phyloP scores from a whole-genome alignment of 805 yeast species.

The Nakazawaea laoshanensis region DNA sequence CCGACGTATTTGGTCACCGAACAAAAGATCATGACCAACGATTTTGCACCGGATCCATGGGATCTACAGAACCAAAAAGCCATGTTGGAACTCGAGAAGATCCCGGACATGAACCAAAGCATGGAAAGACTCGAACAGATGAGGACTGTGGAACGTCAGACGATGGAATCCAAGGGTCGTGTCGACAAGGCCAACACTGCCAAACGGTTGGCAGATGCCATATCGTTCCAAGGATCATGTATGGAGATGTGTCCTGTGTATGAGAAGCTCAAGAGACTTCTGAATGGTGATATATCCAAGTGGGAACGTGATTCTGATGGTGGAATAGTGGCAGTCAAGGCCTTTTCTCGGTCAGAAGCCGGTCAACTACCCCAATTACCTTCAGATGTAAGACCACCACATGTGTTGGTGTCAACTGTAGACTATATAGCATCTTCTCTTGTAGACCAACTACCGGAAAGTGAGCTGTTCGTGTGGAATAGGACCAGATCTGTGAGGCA shows the following conservation, averaged over 20 bases:
- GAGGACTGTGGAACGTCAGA: conserved; percentile 65
- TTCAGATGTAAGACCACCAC: conserved; percentile 94
- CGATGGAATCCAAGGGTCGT: conserved; percentile 73
- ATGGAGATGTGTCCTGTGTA: conserved; percentile 90
- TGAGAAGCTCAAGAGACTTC: conserved; percentile 81
- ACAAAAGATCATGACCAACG: conserved; percentile 24
- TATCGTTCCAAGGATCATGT: conserved; percentile 81
- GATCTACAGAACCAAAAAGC: conserved; percentile 63
- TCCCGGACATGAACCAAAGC: conserved; percentile 55
- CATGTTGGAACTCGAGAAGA: conserved; percentile 44
- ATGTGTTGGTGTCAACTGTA: conserved; percentile 54
- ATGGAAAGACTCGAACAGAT: conserved; percentile 69
- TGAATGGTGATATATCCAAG: conserved; percentile 77
- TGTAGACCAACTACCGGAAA: conserved; percentile 62
- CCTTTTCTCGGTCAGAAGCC: conserved; percentile 94
- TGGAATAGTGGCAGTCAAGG: conserved; percentile 68
- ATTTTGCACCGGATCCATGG: conserved; percentile 44
- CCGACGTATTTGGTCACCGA: conserved; percentile 25
- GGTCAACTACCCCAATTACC: conserved; percentile 98
- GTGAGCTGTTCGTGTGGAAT: conserved; percentile 94
- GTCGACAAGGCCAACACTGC: conserved; percentile 84
- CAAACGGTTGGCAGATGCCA: conserved; percentile 82
- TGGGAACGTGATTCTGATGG: conserved; percentile 63
- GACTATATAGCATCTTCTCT: conserved; percentile 61
- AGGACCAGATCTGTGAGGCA: conserved; percentile 94